These are phyloP conservation scores for Hirsutella minnesotensis DNA, from an alignment of 2,329 filamentous ascomycete genomes.

Conservation along the genomic window DNA sequence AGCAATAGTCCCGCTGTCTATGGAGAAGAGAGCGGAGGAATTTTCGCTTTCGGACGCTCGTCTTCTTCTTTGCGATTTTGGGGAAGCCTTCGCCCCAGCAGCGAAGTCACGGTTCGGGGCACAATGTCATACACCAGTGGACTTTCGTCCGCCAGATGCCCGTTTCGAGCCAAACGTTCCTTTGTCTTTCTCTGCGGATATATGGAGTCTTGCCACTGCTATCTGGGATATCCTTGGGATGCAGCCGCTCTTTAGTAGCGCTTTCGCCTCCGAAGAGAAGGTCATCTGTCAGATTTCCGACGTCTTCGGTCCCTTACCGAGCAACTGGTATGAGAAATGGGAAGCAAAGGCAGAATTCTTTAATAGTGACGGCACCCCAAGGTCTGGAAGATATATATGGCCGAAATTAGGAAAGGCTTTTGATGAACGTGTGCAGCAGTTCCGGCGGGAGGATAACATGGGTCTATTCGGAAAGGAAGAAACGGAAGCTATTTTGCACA, in stretches of 20 bases:
- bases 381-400: background rate
- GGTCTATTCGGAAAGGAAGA: background rate
- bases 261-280: slow-evolving; percentile 4
- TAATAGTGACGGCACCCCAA: background rate
- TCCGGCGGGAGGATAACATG: background rate
- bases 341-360: slow-evolving; percentile 5
- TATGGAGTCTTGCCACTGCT: slow-evolving; percentile 25
- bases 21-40: slow-evolving; percentile 5
- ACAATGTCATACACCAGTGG: slow-evolving; percentile 16
- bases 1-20: slow-evolving; percentile 15
- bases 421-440: background rate
- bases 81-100: slow-evolving; percentile 17
- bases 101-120: slow-evolving; percentile 7
- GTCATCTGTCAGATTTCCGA: slow-evolving; percentile 4
- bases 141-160: slow-evolving; percentile 18
- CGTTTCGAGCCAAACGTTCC: slow-evolving; percentile 19
- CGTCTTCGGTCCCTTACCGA: slow-evolving; percentile 7
- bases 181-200: slow-evolving; percentile 22
- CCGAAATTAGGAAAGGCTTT: background rate
- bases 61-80: slow-evolving; percentile 19
- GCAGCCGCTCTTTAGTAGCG: background rate
- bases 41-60: background rate
- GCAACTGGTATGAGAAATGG: slow-evolving; percentile 9
- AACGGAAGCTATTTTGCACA: background rate
- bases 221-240: slow-evolving; percentile 22